Evolutionary conservation across 805 yeast genomes (phyloP).

Genomic region (Metschnikowia corniflorae): DNA sequence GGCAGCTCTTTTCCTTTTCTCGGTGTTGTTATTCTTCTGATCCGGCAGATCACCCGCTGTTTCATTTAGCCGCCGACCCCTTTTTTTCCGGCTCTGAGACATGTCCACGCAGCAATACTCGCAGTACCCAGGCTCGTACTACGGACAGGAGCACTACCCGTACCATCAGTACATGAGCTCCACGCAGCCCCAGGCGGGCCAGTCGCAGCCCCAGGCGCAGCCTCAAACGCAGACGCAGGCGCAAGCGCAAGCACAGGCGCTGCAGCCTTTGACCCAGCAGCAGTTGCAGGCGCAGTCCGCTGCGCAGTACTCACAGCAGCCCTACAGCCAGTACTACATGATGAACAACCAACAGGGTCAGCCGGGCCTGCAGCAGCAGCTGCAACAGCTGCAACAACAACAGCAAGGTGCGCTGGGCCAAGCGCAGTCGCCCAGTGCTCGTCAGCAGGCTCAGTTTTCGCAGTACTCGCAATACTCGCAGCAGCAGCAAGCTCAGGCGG

Average conservation of each 20-base stretch:
- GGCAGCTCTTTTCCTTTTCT: too few species aligned
- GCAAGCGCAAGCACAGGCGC: constrained; percentile 12
- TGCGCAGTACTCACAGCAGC: constrained; percentile 18
- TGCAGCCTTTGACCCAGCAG: constrained; percentile 10
- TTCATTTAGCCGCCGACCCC: too few species aligned
- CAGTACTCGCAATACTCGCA: constrained; percentile 8
- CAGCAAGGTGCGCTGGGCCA: neutral
- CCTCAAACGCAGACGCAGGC: constrained; percentile 9
- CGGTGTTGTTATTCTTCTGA: too few species aligned
- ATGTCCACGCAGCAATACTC: constrained; percentile 22
- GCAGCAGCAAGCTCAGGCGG: constrained; percentile 1
- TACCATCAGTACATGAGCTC: constrained; percentile 20
- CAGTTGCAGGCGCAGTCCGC: constrained; percentile 14
- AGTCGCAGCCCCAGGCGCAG: constrained; percentile 12
- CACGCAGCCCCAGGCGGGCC: constrained; percentile 15
- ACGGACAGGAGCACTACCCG: constrained; percentile 23
- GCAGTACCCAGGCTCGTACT: constrained; percentile 19
- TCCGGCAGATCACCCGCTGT: too few species aligned
- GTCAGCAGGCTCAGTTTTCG: neutral
- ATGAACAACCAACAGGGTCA: constrained; percentile 15
- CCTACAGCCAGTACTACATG: constrained; percentile 20
- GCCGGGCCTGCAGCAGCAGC: constrained; percentile 14
- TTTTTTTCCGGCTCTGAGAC: constrained; percentile 8
- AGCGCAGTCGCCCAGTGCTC: neutral
- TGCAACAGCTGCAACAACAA: constrained; percentile 7